Conservation (phyloP, 2,329 filamentous ascomycete genomes). For the Penicillium vulpinum region DNA sequence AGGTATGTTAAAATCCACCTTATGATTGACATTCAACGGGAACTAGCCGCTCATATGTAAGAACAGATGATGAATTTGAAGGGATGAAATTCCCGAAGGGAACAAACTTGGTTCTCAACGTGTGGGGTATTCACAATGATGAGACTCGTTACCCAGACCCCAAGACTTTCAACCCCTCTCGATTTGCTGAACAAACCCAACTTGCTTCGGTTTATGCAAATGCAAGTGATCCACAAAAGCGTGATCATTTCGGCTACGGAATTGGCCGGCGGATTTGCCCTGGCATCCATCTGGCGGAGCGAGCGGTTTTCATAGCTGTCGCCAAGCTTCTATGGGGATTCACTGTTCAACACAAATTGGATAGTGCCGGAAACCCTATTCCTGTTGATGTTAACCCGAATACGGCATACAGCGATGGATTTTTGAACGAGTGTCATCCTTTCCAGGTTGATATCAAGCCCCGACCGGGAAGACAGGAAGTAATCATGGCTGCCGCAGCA, state of each 20-base stretch:
- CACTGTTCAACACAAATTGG: too few relatives aligned
- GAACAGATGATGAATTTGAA: conserved; percentile 37
- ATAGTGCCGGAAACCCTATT: too few relatives aligned
- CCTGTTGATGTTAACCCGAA: too few relatives aligned
- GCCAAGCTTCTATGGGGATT: conserved; percentile 36
- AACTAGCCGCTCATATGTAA: background rate
- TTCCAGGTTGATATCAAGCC: too few relatives aligned
- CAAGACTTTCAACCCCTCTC: too few relatives aligned
- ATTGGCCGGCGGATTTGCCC: conserved; percentile 34
- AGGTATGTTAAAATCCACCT: background rate
- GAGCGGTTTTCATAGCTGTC: conserved; percentile 30
- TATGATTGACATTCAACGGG: background rate
- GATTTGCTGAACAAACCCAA: too few relatives aligned
- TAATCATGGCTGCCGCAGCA: too few relatives aligned
- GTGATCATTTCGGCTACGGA: conserved; percentile 34
- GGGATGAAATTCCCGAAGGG: conserved; percentile 50
- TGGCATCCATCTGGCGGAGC: conserved; percentile 37
- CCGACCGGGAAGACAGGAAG: too few relatives aligned
- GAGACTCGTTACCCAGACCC: too few relatives aligned
- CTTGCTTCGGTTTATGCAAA: too few relatives aligned
- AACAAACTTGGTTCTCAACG: conserved; percentile 48
- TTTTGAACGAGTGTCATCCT: too few relatives aligned
- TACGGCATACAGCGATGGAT: too few relatives aligned
- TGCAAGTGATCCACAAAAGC: background rate
- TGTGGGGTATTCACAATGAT: conserved; percentile 49